Evolutionary conservation across 768 basidiomycete genomes (phyloP), one percentile per base, ranked within the genome.

Genomic region (Lactarius hengduanensis): DNA sequence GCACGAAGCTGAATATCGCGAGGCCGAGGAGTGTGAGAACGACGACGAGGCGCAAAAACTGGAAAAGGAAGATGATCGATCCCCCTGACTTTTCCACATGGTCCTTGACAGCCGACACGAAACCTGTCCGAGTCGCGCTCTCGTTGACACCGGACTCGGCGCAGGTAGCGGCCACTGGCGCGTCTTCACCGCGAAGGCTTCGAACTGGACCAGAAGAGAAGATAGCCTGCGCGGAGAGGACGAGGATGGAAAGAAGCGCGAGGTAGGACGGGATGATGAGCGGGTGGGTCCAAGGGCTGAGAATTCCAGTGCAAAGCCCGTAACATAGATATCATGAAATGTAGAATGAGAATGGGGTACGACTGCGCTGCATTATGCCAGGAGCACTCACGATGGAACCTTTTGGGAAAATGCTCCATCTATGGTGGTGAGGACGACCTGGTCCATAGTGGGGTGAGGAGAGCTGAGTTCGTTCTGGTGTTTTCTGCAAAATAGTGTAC

Each of bases 21-120:
- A 88, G 72, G 4, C 75, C 81, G 30, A 88, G 76, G n/a, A 88
- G 78, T 3, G 76, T 73, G 30, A 81, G 73, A 56, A 80, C 79
- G 38, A 79, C 78, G 2, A 82, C 62, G 6, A 85, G 74, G 30
- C 87, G 79, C 1, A 76, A 70, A 34, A 84, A 60, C 67, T 82
- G 82, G 74, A 80, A 81, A 16, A 72, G 70, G 73, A 84, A 85
- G 34, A 84, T 81, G 18, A 74, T 73, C 2, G 72, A 66, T 10
- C 86, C 86, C 4, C 84, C 83, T 61, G 82, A 80, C 11, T 73
- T 69, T 16, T 71, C 61, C 28, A 85, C 72, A 69, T 84, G 83
- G 38, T 58, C 62, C 41, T 54, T 67, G 22, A 69, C 54, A 53
- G 61, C 54, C 1, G 62, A 67, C 71, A 64, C 38, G 16, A 64